phyloP scores from a whole-genome alignment of 2,329 filamentous ascomycete species.

The Elsinoe fawcettii region DNA sequence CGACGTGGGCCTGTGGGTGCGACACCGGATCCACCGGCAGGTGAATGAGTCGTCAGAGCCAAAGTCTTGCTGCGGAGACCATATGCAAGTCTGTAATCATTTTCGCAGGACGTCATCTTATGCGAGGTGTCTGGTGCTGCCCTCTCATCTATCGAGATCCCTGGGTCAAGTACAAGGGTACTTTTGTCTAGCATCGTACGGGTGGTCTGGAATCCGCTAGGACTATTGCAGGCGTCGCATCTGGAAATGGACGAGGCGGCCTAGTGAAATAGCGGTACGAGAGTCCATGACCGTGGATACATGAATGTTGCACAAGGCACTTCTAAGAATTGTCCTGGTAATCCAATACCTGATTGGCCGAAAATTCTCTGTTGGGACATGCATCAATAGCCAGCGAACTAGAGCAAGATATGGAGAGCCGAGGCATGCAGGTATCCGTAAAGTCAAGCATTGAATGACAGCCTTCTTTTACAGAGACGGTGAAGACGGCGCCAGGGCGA shows the following conservation, averaged over 20 bases:
- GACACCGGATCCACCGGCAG: conserved; percentile 2
- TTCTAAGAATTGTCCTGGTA: background rate
- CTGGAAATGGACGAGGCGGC: background rate
- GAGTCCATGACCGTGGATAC: background rate
- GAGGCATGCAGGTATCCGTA: conserved; percentile 1
- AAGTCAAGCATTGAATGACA: conserved; percentile 11
- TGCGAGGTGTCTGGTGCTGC: background rate
- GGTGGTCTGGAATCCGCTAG: background rate
- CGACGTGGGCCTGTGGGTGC: background rate
- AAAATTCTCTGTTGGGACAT: background rate
- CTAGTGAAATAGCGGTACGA: background rate
- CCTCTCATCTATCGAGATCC: conserved; percentile 6
- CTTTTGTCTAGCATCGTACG: background rate
- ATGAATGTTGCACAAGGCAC: background rate
- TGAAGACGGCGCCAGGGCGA: conserved; percentile 8
- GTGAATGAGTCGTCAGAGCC: background rate
- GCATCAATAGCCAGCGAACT: background rate
- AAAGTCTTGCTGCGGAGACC: background rate
- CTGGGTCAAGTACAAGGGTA: conserved; percentile 5
- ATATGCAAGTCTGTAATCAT: background rate
- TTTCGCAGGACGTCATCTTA: background rate
- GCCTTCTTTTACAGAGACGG: background rate
- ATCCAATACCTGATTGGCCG: background rate
- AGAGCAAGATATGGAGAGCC: background rate
- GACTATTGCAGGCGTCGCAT: background rate